Base-by-base conservation (phyloP, 2,329 filamentous ascomycete species). In the Hypoxylon rubiginosum region DNA sequence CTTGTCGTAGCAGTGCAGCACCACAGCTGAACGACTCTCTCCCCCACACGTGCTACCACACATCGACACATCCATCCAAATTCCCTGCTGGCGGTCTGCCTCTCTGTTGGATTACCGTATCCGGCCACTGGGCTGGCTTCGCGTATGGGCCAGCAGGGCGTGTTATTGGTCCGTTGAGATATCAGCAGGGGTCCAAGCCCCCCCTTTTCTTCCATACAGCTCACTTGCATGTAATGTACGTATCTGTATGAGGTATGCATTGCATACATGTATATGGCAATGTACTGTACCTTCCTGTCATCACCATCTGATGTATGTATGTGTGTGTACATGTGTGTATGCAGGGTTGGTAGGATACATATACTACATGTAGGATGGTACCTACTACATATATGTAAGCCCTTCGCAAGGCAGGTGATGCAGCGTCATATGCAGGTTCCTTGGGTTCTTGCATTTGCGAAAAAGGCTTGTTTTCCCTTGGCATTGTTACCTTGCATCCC, bases 391-490 rank as follows among this genome's bases (percentile, higher is more conserved):
- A n/a, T n/a, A n/a, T n/a, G n/a, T n/a, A n/a, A n/a, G n/a, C n/a
- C n/a, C n/a, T n/a, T n/a, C n/a, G 30, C 21, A n/a, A 36, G 48
- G 41, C 34, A 50, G 65, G 55, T 45, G 50, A 64, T 66, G 63
- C 66, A 64, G 63, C 66, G 56, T 58, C 60, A n/a, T n/a, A 60
- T 69, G 67, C 67, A 64, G 60, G 48, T 57, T 48, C 52, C 24
- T 46, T 62, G 60, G 60, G 48, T 57, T 48, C 52, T 49, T 59
- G 64, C 63, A 66, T 67, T 64, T 62, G 43, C 57, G 53, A 64
- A 69, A 68, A 68, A 69, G 60, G 67, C 67, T 69, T 69, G 58
- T 69, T 69, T 69, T 60, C 49, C 15, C 60, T 66, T 69, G 66
- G 66, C 66, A 49, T 62, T 36, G 43, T 43, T 32, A 69, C 63